A percentile compares a stretch with the other conserved stretches of the same genome.
Evolutionary conservation across 176 grass and related monocot genomes (phyloP).

Genomic region (Canna indica): DNA sequence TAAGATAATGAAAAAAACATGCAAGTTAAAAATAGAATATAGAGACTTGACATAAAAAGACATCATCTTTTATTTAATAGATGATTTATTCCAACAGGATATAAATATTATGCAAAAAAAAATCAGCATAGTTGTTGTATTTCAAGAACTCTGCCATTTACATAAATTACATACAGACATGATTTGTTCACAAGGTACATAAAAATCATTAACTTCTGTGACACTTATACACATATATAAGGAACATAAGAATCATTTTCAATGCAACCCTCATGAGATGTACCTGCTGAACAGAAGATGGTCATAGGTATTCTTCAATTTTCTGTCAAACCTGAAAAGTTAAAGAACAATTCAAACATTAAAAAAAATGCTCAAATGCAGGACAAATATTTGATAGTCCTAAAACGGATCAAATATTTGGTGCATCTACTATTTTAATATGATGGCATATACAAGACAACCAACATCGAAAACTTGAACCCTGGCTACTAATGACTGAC

Average conservation of each 20-base stretch:
- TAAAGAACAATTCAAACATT: neutral
- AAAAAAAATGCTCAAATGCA: neutral
- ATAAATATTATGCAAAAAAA: too few species aligned
- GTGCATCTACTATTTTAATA: neutral
- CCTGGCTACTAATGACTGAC: slow-evolving; percentile 35
- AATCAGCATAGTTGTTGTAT: neutral
- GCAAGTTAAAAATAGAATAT: neutral
- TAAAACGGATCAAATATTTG: neutral
- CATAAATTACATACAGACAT: neutral
- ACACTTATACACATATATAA: slow-evolving; percentile 10
- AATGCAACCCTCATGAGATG: slow-evolving; percentile 1
- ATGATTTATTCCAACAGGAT: neutral
- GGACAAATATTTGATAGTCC: neutral
- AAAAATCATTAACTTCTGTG: neutral
- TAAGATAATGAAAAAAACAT: neutral
- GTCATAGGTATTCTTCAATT: slow-evolving; percentile 89
- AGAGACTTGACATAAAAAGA: neutral
- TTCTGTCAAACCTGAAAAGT: slow-evolving; percentile 80
- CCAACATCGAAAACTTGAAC: slow-evolving; percentile 12
- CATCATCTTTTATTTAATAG: neutral
- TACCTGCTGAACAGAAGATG: slow-evolving; percentile 98
- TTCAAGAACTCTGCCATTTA: neutral
- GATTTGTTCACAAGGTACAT: neutral
- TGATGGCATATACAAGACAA: neutral
- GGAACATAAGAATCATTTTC: slow-evolving; percentile 10